Evolutionary conservation across 768 basidiomycete species (phyloP).

Genomic region (Mycena galopus): DNA sequence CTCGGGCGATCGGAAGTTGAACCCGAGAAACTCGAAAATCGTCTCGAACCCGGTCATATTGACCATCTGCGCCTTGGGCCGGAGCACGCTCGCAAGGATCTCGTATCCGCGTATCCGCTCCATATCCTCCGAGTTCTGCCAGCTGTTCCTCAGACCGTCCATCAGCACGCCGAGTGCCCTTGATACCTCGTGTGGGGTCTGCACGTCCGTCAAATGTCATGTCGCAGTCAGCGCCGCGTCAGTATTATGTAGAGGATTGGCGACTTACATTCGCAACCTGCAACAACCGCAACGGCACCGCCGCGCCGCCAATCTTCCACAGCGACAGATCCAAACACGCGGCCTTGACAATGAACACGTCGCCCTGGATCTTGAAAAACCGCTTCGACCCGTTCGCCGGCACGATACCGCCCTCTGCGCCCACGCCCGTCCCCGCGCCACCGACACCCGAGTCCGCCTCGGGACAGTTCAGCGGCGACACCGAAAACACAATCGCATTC

Average conservation of each 20-base stretch:
- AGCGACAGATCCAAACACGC: slow-evolving; percentile 79
- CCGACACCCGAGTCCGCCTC: slow-evolving; percentile 21
- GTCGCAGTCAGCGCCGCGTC: no score
- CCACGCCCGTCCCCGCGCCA: slow-evolving; percentile 9
- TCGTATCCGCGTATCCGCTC: slow-evolving; percentile 92
- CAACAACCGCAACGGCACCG: slow-evolving; percentile 78
- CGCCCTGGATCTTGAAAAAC: slow-evolving; percentile 55
- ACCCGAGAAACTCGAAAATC: slow-evolving; percentile 87
- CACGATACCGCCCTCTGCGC: slow-evolving; percentile 19
- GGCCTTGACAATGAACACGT: slow-evolving; percentile 72
- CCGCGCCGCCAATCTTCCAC: slow-evolving; percentile 88
- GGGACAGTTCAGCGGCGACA: slow-evolving; percentile 51
- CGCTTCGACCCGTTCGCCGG: slow-evolving; percentile 33
- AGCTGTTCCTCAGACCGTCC: slow-evolving; percentile 85
- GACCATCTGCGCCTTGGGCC: slow-evolving; percentile 78
- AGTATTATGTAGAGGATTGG: not conserved
- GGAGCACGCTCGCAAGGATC: slow-evolving; percentile 80
- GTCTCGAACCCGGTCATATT: slow-evolving; percentile 87
- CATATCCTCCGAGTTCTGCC: slow-evolving; percentile 97
- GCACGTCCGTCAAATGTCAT: not conserved
- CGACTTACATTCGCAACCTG: slow-evolving; percentile 77
- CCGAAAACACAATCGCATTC: slow-evolving; percentile 52
- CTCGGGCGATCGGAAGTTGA: slow-evolving; percentile 88
- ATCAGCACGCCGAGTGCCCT: slow-evolving; percentile 78
- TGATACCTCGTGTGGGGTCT: slow-evolving; percentile 86